These are phyloP conservation scores for Phytophthora kernoviae DNA, from an alignment of 352 stramenopile species.

Conservation along the genomic window DNA sequence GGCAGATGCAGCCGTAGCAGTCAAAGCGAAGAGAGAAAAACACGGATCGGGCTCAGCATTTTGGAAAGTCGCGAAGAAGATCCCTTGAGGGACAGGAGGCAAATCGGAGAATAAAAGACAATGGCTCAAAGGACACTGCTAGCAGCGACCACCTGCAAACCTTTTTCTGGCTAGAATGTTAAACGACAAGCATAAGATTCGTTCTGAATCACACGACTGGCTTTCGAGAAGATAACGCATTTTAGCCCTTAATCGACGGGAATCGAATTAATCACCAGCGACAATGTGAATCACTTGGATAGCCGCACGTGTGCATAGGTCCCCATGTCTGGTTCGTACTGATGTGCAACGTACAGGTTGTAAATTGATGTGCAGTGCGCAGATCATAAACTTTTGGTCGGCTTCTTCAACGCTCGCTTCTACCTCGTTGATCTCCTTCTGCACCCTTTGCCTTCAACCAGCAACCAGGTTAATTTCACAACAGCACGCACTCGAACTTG, in stretches of 20 bases:
- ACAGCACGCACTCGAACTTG: too few relatives aligned
- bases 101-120: conserved; percentile 8
- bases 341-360: too few relatives aligned
- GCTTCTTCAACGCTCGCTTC: conserved; percentile 9
- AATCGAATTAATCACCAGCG: too few relatives aligned
- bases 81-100: conserved; percentile 1
- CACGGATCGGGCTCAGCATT: conserved; percentile 11
- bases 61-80: not conserved
- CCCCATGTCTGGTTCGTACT: not conserved
- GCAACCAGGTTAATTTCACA: too few relatives aligned
- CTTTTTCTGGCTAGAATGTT: too few relatives aligned
- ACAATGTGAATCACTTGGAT: too few relatives aligned
- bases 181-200: too few relatives aligned
- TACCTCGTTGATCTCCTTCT: conserved; percentile 6
- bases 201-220: too few relatives aligned
- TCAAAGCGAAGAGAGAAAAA: conserved; percentile 17
- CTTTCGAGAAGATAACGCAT: too few relatives aligned
- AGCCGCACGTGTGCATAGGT: too few relatives aligned
- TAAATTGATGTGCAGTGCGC: not conserved
- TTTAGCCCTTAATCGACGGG: too few relatives aligned
- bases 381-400: not conserved
- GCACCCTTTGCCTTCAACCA: not conserved
- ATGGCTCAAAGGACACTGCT: not conserved
- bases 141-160: not conserved
- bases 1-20: conserved; percentile 10